Conservation (phyloP, 352 stramenopile species). For the Globisporangium spinosum region DNA sequence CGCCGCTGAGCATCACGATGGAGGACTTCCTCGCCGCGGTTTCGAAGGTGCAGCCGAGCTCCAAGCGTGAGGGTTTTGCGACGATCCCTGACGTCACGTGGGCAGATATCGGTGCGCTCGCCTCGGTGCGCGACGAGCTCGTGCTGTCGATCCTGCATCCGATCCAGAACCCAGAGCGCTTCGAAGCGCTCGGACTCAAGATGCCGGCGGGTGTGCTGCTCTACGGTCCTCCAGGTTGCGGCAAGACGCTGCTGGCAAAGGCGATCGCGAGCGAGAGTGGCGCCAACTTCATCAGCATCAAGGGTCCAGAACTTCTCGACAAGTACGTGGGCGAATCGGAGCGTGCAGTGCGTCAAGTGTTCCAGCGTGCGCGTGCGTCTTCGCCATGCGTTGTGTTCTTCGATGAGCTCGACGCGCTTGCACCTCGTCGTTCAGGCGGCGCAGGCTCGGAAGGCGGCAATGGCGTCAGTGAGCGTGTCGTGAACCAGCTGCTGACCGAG, state of each 20-base stretch:
- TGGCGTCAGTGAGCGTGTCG: constrained; percentile 91
- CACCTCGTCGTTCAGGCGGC: constrained; percentile 86
- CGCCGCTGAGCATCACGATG: constrained; percentile 94
- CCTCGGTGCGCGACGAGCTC: constrained; percentile 93
- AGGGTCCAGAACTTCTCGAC: constrained; percentile 98
- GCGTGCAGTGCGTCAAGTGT: constrained; percentile 93
- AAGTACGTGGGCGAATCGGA: constrained; percentile 99
- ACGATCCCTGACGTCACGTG: constrained; percentile 98
- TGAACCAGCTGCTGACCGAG: constrained; percentile 99
- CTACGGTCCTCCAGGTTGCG: constrained; percentile 97
- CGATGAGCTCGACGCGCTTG: constrained; percentile 98
- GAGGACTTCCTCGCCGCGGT: constrained; percentile 95
- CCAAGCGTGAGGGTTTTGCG: constrained; percentile 98
- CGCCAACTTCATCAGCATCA: constrained; percentile 99
- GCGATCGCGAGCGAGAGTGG: constrained; percentile 97
- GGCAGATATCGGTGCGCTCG: constrained; percentile 95
- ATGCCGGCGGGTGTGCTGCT: constrained; percentile 96
- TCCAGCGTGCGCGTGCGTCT: constrained; percentile 95
- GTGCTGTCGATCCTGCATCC: constrained; percentile 95
- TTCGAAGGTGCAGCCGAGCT: constrained; percentile 96
- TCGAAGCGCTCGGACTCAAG: constrained; percentile 93
- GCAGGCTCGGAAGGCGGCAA: constrained; percentile 69
- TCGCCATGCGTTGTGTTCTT: constrained; percentile 99
- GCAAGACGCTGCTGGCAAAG: constrained; percentile 99
- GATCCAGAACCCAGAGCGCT: constrained; percentile 95